phyloP scores from a whole-genome alignment of 768 basidiomycete genomes.

The Porphyrellus cyaneotinctus region DNA sequence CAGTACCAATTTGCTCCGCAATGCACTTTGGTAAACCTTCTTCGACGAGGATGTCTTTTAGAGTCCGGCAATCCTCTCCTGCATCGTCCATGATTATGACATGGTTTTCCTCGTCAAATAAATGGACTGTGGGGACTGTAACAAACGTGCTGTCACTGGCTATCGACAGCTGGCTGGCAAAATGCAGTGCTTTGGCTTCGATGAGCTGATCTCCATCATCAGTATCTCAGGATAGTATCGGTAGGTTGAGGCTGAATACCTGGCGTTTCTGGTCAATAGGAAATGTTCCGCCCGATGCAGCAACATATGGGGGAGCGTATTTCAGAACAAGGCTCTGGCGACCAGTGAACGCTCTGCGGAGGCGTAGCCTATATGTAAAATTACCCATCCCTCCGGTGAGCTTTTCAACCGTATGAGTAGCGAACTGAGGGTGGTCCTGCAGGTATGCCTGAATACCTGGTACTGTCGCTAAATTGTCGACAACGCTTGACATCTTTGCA shows the following conservation, averaged over 20 bases:
- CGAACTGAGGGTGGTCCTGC: conserved; percentile 40
- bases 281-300: conserved; percentile 17
- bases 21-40: conserved; percentile 28
- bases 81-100: conserved; percentile 64
- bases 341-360: conserved; percentile 39
- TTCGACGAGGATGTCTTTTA: conserved; percentile 41
- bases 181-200: conserved; percentile 48
- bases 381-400: conserved; percentile 54
- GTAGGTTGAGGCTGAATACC: conserved; percentile 35
- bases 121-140: conserved; percentile 46
- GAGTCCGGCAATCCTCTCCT: conserved; percentile 35
- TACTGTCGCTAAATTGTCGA: conserved; percentile 27
- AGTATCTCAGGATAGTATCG: not conserved
- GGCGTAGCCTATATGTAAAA: conserved; percentile 53
- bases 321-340: conserved; percentile 52
- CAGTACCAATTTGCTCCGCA: conserved; percentile 45
- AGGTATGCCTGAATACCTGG: conserved; percentile 42
- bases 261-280: conserved; percentile 49
- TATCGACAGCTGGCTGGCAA: conserved; percentile 35
- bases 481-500: conserved; percentile 14
- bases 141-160: conserved; percentile 35
- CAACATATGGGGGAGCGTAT: conserved; percentile 48
- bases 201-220: conserved; percentile 34
- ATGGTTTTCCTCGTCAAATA: conserved; percentile 45
- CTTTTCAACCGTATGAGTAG: conserved; percentile 34